These are phyloP conservation scores for Ogataea nitratoaversa DNA, from an alignment of 805 yeast species.

Conservation along the genomic window DNA sequence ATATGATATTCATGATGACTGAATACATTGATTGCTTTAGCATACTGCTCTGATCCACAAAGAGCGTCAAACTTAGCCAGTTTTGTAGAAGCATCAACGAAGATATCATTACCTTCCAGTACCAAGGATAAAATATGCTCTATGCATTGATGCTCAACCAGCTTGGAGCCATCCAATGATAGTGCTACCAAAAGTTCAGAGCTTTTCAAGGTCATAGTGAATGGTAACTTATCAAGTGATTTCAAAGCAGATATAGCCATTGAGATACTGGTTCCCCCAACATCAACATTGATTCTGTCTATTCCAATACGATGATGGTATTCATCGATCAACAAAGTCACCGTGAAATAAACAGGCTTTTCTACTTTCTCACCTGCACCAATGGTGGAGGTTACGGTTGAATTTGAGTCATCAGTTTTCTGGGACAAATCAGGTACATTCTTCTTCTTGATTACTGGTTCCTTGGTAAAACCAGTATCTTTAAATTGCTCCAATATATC, in stretches of 20 bases:
- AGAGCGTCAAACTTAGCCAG: slow-evolving; percentile 12
- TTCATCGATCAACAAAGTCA: slow-evolving; percentile 17
- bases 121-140: slow-evolving; percentile 10
- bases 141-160: slow-evolving; percentile 14
- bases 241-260: slow-evolving; percentile 17
- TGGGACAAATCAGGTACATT: not conserved
- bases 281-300: slow-evolving; percentile 14
- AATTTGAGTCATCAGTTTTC: not conserved
- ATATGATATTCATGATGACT: slow-evolving; percentile 21
- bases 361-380: too few relatives aligned
- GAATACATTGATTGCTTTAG: slow-evolving; percentile 18
- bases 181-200: not conserved
- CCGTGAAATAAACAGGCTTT: slow-evolving; percentile 15
- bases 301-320: slow-evolving; percentile 20
- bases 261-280: slow-evolving; percentile 17
- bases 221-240: slow-evolving; percentile 14
- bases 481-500: slow-evolving; percentile 3
- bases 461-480: not conserved
- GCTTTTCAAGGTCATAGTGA: slow-evolving; percentile 15
- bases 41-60: slow-evolving; percentile 20
- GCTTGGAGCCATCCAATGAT: slow-evolving; percentile 6
- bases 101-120: slow-evolving; percentile 24
- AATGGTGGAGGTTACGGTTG: not conserved
- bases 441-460: not conserved
- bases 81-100: slow-evolving; percentile 14